These are phyloP conservation scores for Osmanthus fragrans DNA, from an alignment of 257 asterid species.

Conservation along the genomic window DNA sequence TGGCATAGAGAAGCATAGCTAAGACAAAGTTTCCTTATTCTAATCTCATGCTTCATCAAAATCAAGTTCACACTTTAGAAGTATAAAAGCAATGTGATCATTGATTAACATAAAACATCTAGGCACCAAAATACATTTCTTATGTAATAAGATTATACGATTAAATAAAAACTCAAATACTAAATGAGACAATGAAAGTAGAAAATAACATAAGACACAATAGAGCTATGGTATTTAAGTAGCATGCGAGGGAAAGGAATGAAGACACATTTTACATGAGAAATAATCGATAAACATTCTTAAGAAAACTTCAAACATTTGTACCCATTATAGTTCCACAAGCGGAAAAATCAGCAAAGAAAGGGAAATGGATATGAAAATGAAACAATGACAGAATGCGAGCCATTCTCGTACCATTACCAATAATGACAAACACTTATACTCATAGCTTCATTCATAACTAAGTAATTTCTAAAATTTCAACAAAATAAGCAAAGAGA, in stretches of 20 bases:
- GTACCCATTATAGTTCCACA: not conserved
- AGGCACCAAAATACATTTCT: not conserved
- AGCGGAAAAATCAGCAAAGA: not conserved
- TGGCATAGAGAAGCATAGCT: not conserved
- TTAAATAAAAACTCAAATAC: not conserved
- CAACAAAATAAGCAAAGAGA: not conserved
- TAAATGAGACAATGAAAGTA: not conserved
- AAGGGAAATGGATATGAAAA: not conserved
- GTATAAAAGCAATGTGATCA: not conserved
- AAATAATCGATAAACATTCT: not conserved
- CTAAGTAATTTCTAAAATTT: not conserved
- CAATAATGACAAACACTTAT: not conserved
- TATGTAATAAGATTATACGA: not conserved
- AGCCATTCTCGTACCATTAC: not conserved
- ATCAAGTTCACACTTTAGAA: not conserved
- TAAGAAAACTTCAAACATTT: not conserved
- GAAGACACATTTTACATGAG: not conserved
- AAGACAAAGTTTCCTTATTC: not conserved
- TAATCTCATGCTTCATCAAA: not conserved
- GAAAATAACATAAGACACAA: not conserved
- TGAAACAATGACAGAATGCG: not conserved
- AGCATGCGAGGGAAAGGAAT: not conserved
- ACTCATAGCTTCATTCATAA: not conserved
- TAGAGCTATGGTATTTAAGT: not conserved
- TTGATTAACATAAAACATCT: not conserved